Conservation (phyloP, 495 filamentous ascomycete species). For the Xylaria cubensis region DNA sequence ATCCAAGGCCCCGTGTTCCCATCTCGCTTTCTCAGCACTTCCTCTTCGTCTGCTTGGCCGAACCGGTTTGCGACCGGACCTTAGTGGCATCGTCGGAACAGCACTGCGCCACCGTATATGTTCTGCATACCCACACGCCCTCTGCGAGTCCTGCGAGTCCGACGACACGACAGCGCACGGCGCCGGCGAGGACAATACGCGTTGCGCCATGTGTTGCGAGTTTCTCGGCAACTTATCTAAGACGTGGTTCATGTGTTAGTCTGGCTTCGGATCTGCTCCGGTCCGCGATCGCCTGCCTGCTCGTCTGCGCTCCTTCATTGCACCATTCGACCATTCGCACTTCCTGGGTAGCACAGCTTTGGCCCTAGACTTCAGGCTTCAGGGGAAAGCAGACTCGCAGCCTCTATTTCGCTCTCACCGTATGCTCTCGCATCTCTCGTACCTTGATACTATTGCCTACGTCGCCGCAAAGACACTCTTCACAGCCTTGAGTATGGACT, state of each 20-base stretch:
- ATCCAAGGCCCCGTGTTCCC: slow-evolving; percentile 8
- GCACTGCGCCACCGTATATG: slow-evolving; percentile 13
- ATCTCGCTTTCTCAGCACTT: background rate
- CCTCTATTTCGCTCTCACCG: background rate
- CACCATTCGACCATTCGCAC: slow-evolving; percentile 8
- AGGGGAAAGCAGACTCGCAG: background rate
- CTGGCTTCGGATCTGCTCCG: slow-evolving; percentile 26
- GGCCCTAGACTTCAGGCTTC: no score
- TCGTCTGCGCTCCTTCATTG: background rate
- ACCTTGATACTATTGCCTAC: background rate
- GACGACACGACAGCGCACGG: slow-evolving; percentile 28
- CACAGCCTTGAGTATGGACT: slow-evolving; percentile 23
- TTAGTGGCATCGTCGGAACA: slow-evolving; percentile 9
- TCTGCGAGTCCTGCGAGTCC: slow-evolving; percentile 17
- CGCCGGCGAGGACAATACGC: slow-evolving; percentile 27
- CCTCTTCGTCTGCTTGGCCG: slow-evolving; percentile 6
- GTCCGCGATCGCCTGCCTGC: slow-evolving; percentile 19
- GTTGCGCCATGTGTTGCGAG: slow-evolving; percentile 36
- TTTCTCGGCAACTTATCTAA: slow-evolving; percentile 33
- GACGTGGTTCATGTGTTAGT: slow-evolving; percentile 35
- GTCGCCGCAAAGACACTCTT: background rate
- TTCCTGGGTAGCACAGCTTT: slow-evolving; percentile 12
- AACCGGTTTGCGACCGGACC: slow-evolving; percentile 18
- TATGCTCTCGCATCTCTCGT: background rate
- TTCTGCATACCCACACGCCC: background rate